A percentile compares a stretch with the other conserved stretches of the same genome.
Conservation (phyloP, 345 rosid genomes). For the Eucalyptus pauciflora region DNA sequence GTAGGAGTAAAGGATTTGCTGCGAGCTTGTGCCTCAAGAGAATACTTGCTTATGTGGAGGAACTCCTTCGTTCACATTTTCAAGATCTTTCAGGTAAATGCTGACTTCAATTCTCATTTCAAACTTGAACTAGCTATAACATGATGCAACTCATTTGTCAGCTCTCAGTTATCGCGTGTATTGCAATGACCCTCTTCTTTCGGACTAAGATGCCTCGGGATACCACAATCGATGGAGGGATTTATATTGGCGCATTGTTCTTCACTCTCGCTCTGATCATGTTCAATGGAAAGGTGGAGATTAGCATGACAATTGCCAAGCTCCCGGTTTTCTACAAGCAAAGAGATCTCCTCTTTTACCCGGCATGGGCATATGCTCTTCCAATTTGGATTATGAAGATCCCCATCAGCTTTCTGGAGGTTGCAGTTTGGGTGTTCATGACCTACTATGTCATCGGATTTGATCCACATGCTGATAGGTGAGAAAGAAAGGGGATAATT, state of each 20-base stretch:
- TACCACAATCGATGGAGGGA: slow-evolving; percentile 1
- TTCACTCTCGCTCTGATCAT: slow-evolving; percentile 1
- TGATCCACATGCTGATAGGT: slow-evolving; percentile 35
- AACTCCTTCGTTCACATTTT: slow-evolving; percentile 63
- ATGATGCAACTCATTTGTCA: background rate
- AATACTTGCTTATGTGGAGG: slow-evolving; percentile 62
- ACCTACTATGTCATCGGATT: slow-evolving; percentile 34
- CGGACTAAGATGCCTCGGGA: slow-evolving; percentile 17
- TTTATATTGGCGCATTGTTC: slow-evolving; percentile 24
- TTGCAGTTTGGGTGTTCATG: slow-evolving; percentile 16
- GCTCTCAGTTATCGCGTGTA: slow-evolving; percentile 5
- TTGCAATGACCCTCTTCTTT: slow-evolving; percentile 24
- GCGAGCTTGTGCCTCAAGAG: slow-evolving; percentile 52
- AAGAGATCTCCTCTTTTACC: slow-evolving; percentile 31
- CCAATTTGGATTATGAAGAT: slow-evolving; percentile 34
- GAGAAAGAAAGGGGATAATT: background rate
- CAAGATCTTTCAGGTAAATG: slow-evolving; percentile 25
- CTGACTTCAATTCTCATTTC: background rate
- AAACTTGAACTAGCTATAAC: background rate
- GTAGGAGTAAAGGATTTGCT: slow-evolving; percentile 40
- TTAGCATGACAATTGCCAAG: slow-evolving; percentile 22
- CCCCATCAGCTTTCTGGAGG: slow-evolving; percentile 24
- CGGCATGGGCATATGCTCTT: slow-evolving; percentile 30
- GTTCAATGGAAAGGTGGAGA: slow-evolving; percentile 20
- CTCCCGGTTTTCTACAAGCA: slow-evolving; percentile 46